These are phyloP conservation scores for Talaromyces rugulosus DNA, from an alignment of 2,329 filamentous ascomycete genomes.

Conservation along the genomic window DNA sequence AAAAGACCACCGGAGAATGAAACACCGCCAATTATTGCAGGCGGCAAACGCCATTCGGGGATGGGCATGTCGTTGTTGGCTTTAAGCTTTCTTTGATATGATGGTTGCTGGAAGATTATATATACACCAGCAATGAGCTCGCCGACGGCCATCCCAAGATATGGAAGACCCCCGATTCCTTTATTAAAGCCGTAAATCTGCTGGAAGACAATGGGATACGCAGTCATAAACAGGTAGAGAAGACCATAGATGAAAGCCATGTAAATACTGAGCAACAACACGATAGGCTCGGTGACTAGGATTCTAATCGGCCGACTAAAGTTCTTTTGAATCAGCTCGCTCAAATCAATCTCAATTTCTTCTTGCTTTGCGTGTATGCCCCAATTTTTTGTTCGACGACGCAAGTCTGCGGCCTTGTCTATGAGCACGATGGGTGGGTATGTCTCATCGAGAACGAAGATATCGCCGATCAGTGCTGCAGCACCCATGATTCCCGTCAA, in stretches of 20 bases:
- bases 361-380: constrained; percentile 58
- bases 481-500: constrained; percentile 56
- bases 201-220: constrained; percentile 44
- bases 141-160: constrained; percentile 28
- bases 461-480: constrained; percentile 41
- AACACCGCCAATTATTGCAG: constrained; percentile 44
- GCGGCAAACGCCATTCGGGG: constrained; percentile 43
- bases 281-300: constrained; percentile 42
- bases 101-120: constrained; percentile 38
- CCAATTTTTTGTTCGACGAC: constrained; percentile 56
- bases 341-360: constrained; percentile 51
- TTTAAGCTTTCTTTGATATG: constrained; percentile 33
- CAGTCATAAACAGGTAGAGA: constrained; percentile 37
- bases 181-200: constrained; percentile 34
- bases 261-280: constrained; percentile 39
- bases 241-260: constrained; percentile 33
- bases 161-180: constrained; percentile 41
- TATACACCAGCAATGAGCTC: constrained; percentile 23
- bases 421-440: constrained; percentile 58
- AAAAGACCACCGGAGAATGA: constrained; percentile 43
- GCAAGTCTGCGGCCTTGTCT: constrained; percentile 51
- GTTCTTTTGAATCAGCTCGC: constrained; percentile 49
- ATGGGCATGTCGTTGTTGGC: constrained; percentile 29
- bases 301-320: constrained; percentile 46
- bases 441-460: constrained; percentile 54